Conservation (phyloP, 768 basidiomycete genomes). For the Exsudoporus frostii region DNA sequence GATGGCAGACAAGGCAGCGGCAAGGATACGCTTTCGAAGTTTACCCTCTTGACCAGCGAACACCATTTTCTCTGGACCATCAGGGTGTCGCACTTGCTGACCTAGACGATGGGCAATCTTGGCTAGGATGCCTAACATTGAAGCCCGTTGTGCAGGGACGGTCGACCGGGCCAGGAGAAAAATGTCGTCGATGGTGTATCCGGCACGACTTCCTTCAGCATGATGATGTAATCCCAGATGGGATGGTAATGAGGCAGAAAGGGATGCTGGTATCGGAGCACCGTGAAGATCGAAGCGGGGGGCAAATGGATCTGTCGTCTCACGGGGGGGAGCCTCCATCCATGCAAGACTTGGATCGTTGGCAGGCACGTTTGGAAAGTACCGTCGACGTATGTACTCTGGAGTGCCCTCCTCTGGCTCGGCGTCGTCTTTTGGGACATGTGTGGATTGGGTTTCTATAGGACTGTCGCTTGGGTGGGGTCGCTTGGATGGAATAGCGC, state of each 20-base stretch:
- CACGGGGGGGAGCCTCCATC: slow-evolving; percentile 45
- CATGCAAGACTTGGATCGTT: slow-evolving; percentile 78
- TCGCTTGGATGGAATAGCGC: slow-evolving; percentile 10
- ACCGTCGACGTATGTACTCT: slow-evolving; percentile 78
- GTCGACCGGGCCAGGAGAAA: slow-evolving; percentile 77
- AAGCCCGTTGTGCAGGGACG: slow-evolving; percentile 77
- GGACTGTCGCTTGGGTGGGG: slow-evolving; percentile 1
- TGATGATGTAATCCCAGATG: slow-evolving; percentile 92
- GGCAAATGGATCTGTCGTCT: slow-evolving; percentile 25
- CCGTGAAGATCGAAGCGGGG: slow-evolving; percentile 78
- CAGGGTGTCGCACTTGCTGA: slow-evolving; percentile 8
- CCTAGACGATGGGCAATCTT: slow-evolving; percentile 46
- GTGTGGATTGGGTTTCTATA: not conserved
- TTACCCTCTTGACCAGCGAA: slow-evolving; percentile 35
- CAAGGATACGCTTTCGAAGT: slow-evolving; percentile 60
- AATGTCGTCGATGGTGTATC: slow-evolving; percentile 86
- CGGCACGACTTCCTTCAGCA: slow-evolving; percentile 70
- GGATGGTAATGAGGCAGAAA: slow-evolving; percentile 64
- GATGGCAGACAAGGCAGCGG: slow-evolving; percentile 65
- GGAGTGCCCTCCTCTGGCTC: slow-evolving; percentile 69
- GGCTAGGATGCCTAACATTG: slow-evolving; percentile 73
- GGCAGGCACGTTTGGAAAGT: slow-evolving; percentile 69
- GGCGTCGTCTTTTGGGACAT: not conserved
- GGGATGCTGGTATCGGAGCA: slow-evolving; percentile 52
- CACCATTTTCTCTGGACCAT: slow-evolving; percentile 1